phyloP scores from a whole-genome alignment of 805 yeast species.

The Suhomyces prunicola region DNA sequence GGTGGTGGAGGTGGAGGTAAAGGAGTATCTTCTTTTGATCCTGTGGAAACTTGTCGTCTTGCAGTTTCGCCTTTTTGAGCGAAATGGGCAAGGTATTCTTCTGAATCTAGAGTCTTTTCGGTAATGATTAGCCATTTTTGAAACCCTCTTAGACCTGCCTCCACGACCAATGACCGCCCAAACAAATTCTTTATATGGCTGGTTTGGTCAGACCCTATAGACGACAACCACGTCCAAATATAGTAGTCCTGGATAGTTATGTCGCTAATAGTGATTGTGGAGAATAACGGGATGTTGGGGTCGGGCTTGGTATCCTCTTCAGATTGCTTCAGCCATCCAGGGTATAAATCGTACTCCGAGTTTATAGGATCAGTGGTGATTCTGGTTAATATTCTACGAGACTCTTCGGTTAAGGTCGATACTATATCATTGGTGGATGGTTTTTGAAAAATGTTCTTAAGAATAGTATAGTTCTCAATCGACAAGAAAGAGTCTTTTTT shows the following conservation, averaged over 20 bases:
- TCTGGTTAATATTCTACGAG: slow-evolving; percentile 52
- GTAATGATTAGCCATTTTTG: slow-evolving; percentile 77
- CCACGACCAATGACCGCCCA: slow-evolving; percentile 80
- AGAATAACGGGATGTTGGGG: slow-evolving; percentile 36
- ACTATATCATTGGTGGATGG: slow-evolving; percentile 52
- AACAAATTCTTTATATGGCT: slow-evolving; percentile 60
- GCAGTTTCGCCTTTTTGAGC: slow-evolving; percentile 1
- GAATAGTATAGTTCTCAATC: slow-evolving; percentile 71
- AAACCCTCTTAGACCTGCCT: slow-evolving; percentile 75
- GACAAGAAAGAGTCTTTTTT: slow-evolving; percentile 67
- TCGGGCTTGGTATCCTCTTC: slow-evolving; percentile 15
- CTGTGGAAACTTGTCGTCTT: slow-evolving; percentile 4
- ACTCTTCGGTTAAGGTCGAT: slow-evolving; percentile 68
- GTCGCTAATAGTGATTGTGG: slow-evolving; percentile 44
- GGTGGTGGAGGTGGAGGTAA: slow-evolving; percentile 14
- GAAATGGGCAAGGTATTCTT: slow-evolving; percentile 30
- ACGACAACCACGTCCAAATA: slow-evolving; percentile 88
- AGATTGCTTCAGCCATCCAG: slow-evolving; percentile 33
- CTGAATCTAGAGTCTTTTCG: slow-evolving; percentile 52
- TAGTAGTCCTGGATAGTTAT: slow-evolving; percentile 82
- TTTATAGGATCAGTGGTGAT: slow-evolving; percentile 34
- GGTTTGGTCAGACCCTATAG: slow-evolving; percentile 72
- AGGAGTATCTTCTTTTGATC: slow-evolving; percentile 13
- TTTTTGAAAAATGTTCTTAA: slow-evolving; percentile 67
- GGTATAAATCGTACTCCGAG: slow-evolving; percentile 36